Percentiles rank a stretch among this genome's conserved stretches.
Evolutionary conservation across 1,284 basidiomycete genomes (phyloP).

Genomic region (Phellopilus nigrolimitatus): DNA sequence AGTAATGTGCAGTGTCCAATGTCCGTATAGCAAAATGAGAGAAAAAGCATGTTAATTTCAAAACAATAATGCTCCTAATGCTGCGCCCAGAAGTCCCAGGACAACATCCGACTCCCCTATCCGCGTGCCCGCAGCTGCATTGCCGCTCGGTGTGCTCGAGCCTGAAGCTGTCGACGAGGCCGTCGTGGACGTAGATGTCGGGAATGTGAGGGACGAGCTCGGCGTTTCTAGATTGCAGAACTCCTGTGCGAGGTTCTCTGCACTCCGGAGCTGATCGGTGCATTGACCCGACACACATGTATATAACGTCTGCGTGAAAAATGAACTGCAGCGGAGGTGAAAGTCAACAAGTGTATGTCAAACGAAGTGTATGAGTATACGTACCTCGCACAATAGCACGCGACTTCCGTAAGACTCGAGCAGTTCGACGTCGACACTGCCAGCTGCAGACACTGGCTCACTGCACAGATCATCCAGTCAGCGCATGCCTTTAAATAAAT

Average conservation of each 20-base stretch:
- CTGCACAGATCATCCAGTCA: constrained; percentile 20
- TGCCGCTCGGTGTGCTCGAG: background rate
- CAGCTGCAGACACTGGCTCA: constrained; percentile 26
- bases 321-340: background rate
- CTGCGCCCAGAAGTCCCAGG: background rate
- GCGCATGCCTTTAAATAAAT: too few species aligned
- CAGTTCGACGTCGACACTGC: constrained; percentile 18
- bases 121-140: background rate
- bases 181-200: constrained; percentile 15
- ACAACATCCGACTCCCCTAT: background rate
- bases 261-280: constrained; percentile 25
- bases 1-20: too few species aligned
- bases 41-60: background rate
- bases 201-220: constrained; percentile 30
- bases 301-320: constrained; percentile 18
- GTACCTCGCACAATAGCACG: constrained; percentile 22
- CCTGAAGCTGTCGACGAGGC: background rate
- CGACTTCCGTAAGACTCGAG: too few species aligned
- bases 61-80: background rate
- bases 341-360: background rate
- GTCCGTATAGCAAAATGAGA: too few species aligned
- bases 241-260: constrained; percentile 28
- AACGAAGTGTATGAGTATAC: background rate
- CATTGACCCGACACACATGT: constrained; percentile 27
- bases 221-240: constrained; percentile 30